Conservation (phyloP, 2,329 filamentous ascomycete genomes). For the Metarhizium anisopliae region DNA sequence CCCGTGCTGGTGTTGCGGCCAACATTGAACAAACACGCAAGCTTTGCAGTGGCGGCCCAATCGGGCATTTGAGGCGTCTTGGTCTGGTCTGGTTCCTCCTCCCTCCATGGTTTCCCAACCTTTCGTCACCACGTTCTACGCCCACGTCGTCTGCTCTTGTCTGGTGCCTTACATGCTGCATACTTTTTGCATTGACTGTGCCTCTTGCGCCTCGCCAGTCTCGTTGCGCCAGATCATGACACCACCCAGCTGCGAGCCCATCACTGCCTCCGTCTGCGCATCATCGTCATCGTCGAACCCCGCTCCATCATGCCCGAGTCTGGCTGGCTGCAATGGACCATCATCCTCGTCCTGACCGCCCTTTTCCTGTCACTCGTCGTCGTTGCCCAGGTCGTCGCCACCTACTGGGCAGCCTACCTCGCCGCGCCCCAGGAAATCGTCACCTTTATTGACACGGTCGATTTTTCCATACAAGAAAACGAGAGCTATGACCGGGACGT, state of each 20-base stretch:
- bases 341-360: constrained; percentile 49
- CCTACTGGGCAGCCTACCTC: constrained; percentile 46
- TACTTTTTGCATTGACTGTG: constrained; percentile 2
- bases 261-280: constrained; percentile 8
- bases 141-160: background rate
- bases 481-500: constrained; percentile 55
- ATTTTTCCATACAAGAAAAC: constrained; percentile 55
- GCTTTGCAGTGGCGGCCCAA: constrained; percentile 3
- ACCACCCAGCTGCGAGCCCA: constrained; percentile 6
- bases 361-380: constrained; percentile 47
- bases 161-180: constrained; percentile 1
- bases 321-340: constrained; percentile 45
- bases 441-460: constrained; percentile 50
- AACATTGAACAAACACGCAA: too few relatives aligned
- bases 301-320: constrained; percentile 39
- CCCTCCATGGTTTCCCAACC: background rate
- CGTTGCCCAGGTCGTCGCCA: constrained; percentile 40
- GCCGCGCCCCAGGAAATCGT: constrained; percentile 49
- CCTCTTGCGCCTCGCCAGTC: background rate
- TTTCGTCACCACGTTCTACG: constrained; percentile 1
- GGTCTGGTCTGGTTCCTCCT: background rate
- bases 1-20: too few relatives aligned
- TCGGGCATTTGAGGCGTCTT: constrained; percentile 1
- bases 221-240: constrained; percentile 5
- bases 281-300: constrained; percentile 11